phyloP scores from a whole-genome alignment of 2,329 filamentous ascomycete genomes.

The Hymenoscyphus albidus region DNA sequence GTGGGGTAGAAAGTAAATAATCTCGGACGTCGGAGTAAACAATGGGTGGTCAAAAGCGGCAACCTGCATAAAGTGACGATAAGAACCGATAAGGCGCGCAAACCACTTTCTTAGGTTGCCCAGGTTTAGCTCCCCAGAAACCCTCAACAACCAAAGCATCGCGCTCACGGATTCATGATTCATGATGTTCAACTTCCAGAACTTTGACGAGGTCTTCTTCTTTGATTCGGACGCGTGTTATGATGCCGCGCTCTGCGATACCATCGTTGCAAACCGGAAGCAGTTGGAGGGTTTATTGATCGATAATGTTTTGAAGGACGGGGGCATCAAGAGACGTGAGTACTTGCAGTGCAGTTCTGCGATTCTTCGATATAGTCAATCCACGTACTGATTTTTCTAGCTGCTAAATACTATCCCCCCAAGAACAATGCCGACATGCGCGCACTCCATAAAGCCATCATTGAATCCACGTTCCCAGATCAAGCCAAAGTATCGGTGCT shows the following conservation, averaged over 20 bases:
- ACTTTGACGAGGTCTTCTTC: conserved; percentile 66
- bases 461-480: conserved; percentile 58
- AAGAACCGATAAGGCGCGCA: not conserved
- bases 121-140: no score
- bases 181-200: conserved; percentile 59
- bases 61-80: conserved; percentile 26
- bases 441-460: conserved; percentile 66
- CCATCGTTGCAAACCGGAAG: conserved; percentile 64
- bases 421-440: conserved; percentile 63
- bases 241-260: conserved; percentile 55
- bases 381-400: conserved; percentile 31
- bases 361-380: not conserved
- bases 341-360: not conserved
- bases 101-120: no score
- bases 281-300: conserved; percentile 72
- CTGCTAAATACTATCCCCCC: conserved; percentile 69
- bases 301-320: conserved; percentile 67
- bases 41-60: conserved; percentile 12
- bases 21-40: not conserved
- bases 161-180: not conserved
- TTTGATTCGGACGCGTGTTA: conserved; percentile 58
- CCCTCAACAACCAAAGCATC: no score
- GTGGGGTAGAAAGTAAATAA: no score
- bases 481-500: conserved; percentile 80
- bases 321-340: conserved; percentile 67